phyloP scores from a whole-genome alignment of 2,329 filamentous ascomycete species.

The Scytalidium sp. region DNA sequence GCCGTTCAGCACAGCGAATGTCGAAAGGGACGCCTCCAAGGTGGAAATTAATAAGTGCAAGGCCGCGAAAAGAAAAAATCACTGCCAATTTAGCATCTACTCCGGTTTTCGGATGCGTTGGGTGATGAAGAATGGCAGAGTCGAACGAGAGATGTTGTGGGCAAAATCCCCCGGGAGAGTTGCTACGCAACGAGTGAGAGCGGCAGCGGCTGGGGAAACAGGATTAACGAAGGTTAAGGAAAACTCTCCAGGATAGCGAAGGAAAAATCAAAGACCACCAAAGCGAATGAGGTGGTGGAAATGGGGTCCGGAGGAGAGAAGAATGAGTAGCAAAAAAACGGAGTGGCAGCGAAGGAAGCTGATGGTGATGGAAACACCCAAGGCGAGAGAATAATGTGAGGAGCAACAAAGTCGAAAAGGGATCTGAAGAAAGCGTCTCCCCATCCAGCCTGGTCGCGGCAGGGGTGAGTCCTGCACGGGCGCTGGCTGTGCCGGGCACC shows the following conservation, averaged over 20 bases:
- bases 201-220: constrained; percentile 4
- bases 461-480: too few species aligned
- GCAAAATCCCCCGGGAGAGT: constrained; percentile 3
- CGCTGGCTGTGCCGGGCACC: too few species aligned
- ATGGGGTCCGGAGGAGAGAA: constrained; percentile 13
- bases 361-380: constrained; percentile 10
- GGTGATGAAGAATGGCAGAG: too few species aligned
- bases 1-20: not conserved
- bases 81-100: too few species aligned
- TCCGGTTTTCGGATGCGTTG: too few species aligned
- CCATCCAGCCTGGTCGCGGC: too few species aligned
- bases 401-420: constrained; percentile 4
- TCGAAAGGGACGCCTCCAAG: not conserved
- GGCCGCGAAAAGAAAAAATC: too few species aligned
- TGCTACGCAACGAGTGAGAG: constrained; percentile 22
- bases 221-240: constrained; percentile 13
- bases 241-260: constrained; percentile 10
- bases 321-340: constrained; percentile 12
- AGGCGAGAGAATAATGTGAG: constrained; percentile 12
- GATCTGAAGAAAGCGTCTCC: not conserved
- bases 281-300: constrained; percentile 55
- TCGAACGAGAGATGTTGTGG: too few species aligned
- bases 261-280: constrained; percentile 39
- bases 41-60: too few species aligned
- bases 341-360: not conserved